Evolutionary conservation across 2,329 filamentous ascomycete species (phyloP).

Genomic region (Chaetomium olivaceum): DNA sequence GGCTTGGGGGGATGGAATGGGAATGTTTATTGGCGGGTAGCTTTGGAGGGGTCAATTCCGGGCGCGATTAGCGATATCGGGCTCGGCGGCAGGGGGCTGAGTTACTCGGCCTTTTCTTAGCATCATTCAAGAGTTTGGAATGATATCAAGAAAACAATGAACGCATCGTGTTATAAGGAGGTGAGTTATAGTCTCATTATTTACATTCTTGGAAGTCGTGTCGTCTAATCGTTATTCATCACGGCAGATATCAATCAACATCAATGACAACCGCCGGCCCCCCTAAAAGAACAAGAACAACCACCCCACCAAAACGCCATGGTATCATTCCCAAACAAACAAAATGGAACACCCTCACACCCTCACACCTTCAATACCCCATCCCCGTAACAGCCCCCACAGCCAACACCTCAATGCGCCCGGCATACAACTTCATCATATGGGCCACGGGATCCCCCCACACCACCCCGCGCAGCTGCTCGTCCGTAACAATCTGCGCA

Average conservation of each 20-base stretch:
- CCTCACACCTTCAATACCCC: slow-evolving; percentile 28
- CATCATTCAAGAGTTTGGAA: background rate
- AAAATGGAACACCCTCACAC: slow-evolving; percentile 11
- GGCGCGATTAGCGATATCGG: slow-evolving; percentile 7
- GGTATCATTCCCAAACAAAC: slow-evolving; percentile 4
- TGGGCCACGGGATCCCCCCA: slow-evolving; percentile 84
- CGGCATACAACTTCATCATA: slow-evolving; percentile 75
- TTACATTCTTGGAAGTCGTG: background rate
- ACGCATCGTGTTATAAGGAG: background rate
- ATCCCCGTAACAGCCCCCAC: slow-evolving; percentile 63
- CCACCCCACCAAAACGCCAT: background rate
- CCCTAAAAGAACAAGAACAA: background rate
- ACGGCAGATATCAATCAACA: background rate
- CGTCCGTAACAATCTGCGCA: slow-evolving; percentile 67
- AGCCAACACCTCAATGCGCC: slow-evolving; percentile 69
- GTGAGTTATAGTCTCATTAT: background rate
- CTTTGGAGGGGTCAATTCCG: slow-evolving; percentile 21
- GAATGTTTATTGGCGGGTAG: slow-evolving; percentile 15
- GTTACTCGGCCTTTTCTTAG: too few species aligned
- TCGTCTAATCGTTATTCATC: background rate
- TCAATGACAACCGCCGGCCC: background rate
- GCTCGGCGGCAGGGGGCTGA: slow-evolving; percentile 1
- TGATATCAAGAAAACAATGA: background rate
- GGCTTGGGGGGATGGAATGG: background rate
- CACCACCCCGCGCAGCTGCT: slow-evolving; percentile 66